These are phyloP conservation scores for Thelephora aurantiotincta DNA, from an alignment of 768 basidiomycete species.

Conservation along the genomic window DNA sequence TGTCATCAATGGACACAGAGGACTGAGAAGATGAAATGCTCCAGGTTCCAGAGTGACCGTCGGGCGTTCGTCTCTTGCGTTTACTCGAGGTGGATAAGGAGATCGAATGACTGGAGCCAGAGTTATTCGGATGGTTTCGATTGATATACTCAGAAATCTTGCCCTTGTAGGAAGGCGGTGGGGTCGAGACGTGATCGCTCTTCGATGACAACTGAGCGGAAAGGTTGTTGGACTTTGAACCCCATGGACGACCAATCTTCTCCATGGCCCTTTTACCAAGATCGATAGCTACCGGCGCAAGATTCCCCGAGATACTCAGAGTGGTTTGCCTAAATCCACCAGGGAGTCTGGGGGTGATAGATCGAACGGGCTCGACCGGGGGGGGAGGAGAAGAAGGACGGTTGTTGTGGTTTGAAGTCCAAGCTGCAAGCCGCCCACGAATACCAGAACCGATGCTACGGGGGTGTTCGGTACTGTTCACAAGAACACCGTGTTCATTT, in stretches of 20 bases:
- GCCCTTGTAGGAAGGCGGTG: slow-evolving; percentile 23
- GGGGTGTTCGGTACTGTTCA: slow-evolving; percentile 14
- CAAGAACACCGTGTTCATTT: slow-evolving; percentile 26
- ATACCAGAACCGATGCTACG: slow-evolving; percentile 28
- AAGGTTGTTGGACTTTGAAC: slow-evolving; percentile 11
- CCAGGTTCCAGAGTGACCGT: slow-evolving; percentile 45
- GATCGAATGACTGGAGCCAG: slow-evolving; percentile 13
- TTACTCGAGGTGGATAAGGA: slow-evolving; percentile 9
- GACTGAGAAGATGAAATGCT: slow-evolving; percentile 36
- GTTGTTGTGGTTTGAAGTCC: slow-evolving; percentile 19
- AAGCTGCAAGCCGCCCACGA: slow-evolving; percentile 33
- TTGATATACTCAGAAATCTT: slow-evolving; percentile 18
- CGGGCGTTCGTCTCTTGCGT: slow-evolving; percentile 37
- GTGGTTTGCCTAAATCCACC: slow-evolving; percentile 44
- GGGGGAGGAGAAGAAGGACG: slow-evolving; percentile 8
- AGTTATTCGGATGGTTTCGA: slow-evolving; percentile 27
- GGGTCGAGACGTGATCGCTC: background rate
- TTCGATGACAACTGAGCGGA: background rate
- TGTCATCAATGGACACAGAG: slow-evolving; percentile 35
- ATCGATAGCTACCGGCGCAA: slow-evolving; percentile 48
- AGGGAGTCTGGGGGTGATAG: slow-evolving; percentile 4
- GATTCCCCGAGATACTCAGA: slow-evolving; percentile 54
- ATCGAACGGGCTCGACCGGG: background rate
- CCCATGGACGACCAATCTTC: slow-evolving; percentile 48
- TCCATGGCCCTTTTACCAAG: slow-evolving; percentile 56